Evolutionary conservation across 148 eudicot species (phyloP).

Genomic region (Vaccinium myrtillus): DNA sequence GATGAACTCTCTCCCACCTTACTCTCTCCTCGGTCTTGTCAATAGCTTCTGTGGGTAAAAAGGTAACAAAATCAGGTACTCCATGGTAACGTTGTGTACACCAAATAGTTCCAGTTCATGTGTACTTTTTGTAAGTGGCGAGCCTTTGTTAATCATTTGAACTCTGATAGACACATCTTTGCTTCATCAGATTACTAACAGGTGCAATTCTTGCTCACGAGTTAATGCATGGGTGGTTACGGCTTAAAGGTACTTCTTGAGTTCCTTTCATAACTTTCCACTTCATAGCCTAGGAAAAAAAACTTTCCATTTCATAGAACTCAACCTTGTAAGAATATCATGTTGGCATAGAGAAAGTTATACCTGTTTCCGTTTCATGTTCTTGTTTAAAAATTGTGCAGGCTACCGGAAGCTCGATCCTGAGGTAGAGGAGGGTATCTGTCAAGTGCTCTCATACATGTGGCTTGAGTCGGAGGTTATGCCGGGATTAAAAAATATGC

Average conservation of each 20-base stretch:
- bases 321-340: too few relatives aligned
- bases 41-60: neutral
- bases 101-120: neutral
- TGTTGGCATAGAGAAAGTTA: too few relatives aligned
- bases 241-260: constrained; percentile 66
- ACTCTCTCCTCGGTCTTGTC: neutral
- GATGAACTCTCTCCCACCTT: neutral
- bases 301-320: too few relatives aligned
- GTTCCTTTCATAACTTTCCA: neutral
- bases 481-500: constrained; percentile 47
- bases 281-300: too few relatives aligned
- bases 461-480: constrained; percentile 97
- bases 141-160: neutral
- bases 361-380: neutral
- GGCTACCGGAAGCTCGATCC: constrained; percentile 81
- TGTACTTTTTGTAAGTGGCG: neutral
- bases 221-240: constrained; percentile 97
- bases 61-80: neutral
- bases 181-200: constrained; percentile 70
- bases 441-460: constrained; percentile 93
- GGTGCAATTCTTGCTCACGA: constrained; percentile 99
- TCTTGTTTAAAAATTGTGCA: constrained; percentile 22
- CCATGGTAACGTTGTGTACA: neutral
- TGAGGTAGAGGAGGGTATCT: constrained; percentile 92
- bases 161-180: neutral